Base-by-base conservation (phyloP, 2,329 filamentous ascomycete genomes). In the Phoma sp. region DNA sequence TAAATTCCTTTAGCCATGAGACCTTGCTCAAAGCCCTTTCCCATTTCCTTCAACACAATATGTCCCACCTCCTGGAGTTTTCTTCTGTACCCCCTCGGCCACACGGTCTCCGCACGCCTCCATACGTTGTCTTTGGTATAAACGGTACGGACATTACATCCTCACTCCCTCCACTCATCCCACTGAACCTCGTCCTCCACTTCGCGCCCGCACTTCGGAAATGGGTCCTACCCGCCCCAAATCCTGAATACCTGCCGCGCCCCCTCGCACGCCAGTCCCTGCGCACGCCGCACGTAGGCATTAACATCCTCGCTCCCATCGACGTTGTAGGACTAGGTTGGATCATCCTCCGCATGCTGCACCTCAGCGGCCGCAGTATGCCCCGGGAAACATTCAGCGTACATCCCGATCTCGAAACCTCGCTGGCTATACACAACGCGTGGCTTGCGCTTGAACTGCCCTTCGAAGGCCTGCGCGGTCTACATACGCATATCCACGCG, bases 1-100 rank as follows among this genome's bases (percentile, higher is more conserved):
- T 14, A 5, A 10, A 15, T 12, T 20, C 2, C 15, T 29, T 9
- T 6, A 29, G 18, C 23, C 23, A 25, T 25, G 23, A 25, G 5
- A 25, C 9, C 5, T 9, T 25, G 5, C 23, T 5, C 23, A 25
- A 9, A 25, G 5, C 23, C 9, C 23, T 9, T 5, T 25, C 23
- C 9, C 23, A 25, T 29, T 49, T 69, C 26, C n/a, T 15, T 7
- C n/a, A 7, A 5, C 29, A 21, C 11, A 42, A 15, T 12, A 72
- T 71, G 66, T 61, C 64, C 15, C 57, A 65, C 50, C 47, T 68
- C 3, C 56, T 72, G 3, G 42, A 68, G 11, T 69, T 71, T 40
- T 58, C 60, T 10, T 37, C 52, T 2, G 7, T 17, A 18, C 20
- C 3, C 3, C 38, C 55, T 7, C 39, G 65, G 3, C 67, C 63